These are phyloP conservation scores for Platanus orientalis DNA, from an alignment of 164 flowering plant genomes.

Conservation along the genomic window DNA sequence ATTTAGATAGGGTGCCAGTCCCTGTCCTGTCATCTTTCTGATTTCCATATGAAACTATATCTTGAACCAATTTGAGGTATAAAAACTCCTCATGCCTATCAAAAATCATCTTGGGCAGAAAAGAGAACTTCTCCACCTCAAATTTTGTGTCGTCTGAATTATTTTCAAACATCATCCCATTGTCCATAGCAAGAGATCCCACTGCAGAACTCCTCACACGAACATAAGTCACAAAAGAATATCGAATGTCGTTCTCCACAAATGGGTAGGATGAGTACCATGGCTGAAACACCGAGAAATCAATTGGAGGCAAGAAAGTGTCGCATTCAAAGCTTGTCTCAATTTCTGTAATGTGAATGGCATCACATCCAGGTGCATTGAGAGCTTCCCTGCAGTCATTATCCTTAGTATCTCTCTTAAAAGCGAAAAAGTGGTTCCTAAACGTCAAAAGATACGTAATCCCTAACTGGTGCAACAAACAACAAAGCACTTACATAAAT, in stretches of 20 bases:
- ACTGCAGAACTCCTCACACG: conserved; percentile 52
- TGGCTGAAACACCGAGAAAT: conserved; percentile 57
- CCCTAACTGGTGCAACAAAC: conserved; percentile 2
- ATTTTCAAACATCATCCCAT: conserved; percentile 27
- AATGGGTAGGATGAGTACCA: conserved; percentile 82
- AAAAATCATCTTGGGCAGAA: conserved; percentile 73
- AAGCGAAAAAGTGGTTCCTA: neutral
- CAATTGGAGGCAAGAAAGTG: conserved; percentile 78
- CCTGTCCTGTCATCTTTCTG: conserved; percentile 84
- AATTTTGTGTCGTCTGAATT: conserved; percentile 25
- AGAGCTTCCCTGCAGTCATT: conserved; percentile 62
- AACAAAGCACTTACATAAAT: conserved; percentile 43
- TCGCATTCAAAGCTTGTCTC: conserved; percentile 75
- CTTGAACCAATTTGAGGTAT: conserved; percentile 71
- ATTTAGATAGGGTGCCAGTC: conserved; percentile 90
- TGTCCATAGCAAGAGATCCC: conserved; percentile 21
- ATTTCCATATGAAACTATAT: conserved; percentile 62
- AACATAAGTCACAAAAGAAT: conserved; percentile 64
- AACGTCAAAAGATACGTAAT: neutral
- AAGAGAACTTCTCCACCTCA: conserved; percentile 53
- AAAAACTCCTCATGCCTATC: conserved; percentile 77
- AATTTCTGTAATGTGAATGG: conserved; percentile 82
- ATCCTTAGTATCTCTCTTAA: conserved; percentile 4
- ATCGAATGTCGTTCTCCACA: conserved; percentile 61
- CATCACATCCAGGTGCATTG: conserved; percentile 77